Conservation (phyloP, 305 asterid genomes). For the Rubia tinctorum region DNA sequence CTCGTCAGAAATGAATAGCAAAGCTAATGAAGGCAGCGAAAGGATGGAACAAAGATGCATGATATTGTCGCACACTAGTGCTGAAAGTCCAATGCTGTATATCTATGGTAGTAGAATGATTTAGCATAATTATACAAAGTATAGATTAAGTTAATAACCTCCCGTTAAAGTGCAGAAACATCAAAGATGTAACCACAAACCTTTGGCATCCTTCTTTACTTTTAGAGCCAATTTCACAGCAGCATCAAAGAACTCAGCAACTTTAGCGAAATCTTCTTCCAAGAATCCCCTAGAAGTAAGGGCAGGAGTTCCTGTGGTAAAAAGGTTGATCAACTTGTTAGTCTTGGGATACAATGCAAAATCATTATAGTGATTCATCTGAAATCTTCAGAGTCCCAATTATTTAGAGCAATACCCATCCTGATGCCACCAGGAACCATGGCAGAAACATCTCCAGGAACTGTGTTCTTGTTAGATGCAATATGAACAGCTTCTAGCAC, state of each 20-base stretch:
- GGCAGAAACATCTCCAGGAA: constrained; percentile 95
- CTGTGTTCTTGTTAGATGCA: constrained; percentile 90
- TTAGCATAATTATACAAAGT: too few relatives aligned
- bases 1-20: background rate
- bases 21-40: background rate
- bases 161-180: background rate
- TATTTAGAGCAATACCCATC: constrained; percentile 50
- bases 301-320: constrained; percentile 74
- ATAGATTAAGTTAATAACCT: background rate
- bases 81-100: too few relatives aligned
- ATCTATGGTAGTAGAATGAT: too few relatives aligned
- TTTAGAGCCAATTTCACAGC: constrained; percentile 64
- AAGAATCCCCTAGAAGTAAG: constrained; percentile 87
- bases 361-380: background rate
- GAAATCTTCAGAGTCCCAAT: background rate
- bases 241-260: constrained; percentile 79
- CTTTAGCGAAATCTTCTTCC: constrained; percentile 84
- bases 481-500: constrained; percentile 87
- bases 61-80: too few relatives aligned
- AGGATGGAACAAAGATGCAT: background rate
- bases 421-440: constrained; percentile 98
- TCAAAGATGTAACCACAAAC: constrained; percentile 24
- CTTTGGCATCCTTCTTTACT: constrained; percentile 55
- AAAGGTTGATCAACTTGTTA: constrained; percentile 14
- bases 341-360: background rate